These are phyloP conservation scores for Malassezia sympodialis DNA, from an alignment of 1,284 basidiomycete genomes.

Conservation along the genomic window DNA sequence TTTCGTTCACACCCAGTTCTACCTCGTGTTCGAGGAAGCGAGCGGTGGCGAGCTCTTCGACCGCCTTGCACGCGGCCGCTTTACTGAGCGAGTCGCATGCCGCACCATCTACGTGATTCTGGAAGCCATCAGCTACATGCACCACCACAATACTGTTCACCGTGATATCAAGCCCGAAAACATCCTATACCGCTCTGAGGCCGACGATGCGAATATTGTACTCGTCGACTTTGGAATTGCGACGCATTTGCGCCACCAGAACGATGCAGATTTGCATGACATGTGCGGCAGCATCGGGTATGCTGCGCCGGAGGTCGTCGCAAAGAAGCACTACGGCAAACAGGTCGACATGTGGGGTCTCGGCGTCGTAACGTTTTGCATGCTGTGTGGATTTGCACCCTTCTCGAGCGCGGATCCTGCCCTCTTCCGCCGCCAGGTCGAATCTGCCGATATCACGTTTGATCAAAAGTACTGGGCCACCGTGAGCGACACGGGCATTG, in stretches of 20 bases:
- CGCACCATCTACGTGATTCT: slow-evolving; percentile 36
- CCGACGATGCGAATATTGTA: slow-evolving; percentile 53
- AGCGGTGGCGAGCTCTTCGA: slow-evolving; percentile 50
- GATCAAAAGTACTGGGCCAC: slow-evolving; percentile 82
- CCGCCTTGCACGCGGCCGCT: slow-evolving; percentile 43
- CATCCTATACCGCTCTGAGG: slow-evolving; percentile 71
- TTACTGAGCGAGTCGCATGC: slow-evolving; percentile 47
- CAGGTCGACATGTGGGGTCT: slow-evolving; percentile 87
- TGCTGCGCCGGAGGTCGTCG: slow-evolving; percentile 75
- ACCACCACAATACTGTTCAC: slow-evolving; percentile 43
- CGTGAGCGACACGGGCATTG: slow-evolving; percentile 65
- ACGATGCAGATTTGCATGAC: slow-evolving; percentile 67
- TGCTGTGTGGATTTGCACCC: slow-evolving; percentile 53
- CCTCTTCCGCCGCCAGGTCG: slow-evolving; percentile 70
- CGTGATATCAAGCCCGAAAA: slow-evolving; percentile 61
- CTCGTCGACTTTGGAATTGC: slow-evolving; percentile 76
- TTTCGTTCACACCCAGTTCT: slow-evolving; percentile 29
- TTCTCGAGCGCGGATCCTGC: slow-evolving; percentile 74
- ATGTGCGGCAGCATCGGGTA: slow-evolving; percentile 87
- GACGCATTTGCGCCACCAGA: slow-evolving; percentile 49
- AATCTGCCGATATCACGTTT: slow-evolving; percentile 71
- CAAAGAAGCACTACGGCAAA: slow-evolving; percentile 72
- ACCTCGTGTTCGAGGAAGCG: slow-evolving; percentile 49
- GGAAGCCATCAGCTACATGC: slow-evolving; percentile 42
- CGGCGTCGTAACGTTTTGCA: slow-evolving; percentile 76